Conservation (phyloP, 83 land plant species). For the Picea engelmannii region DNA sequence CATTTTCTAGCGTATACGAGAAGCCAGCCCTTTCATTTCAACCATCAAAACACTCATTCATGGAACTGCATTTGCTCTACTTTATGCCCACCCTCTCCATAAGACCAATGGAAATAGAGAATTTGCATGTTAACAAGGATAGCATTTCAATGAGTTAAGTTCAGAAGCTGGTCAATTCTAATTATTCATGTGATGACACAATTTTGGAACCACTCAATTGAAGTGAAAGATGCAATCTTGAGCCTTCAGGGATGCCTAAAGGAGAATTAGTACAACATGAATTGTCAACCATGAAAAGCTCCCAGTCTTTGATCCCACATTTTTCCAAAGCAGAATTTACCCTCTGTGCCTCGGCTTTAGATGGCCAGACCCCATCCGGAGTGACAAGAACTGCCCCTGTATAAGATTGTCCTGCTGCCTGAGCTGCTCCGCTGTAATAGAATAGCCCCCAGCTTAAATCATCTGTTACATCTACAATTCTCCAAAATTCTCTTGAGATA, state of each 20-base stretch:
- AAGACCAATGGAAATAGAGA: too few relatives aligned
- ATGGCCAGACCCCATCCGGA: conserved; percentile 85
- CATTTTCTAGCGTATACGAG: too few relatives aligned
- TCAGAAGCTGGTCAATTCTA: too few relatives aligned
- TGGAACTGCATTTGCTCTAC: too few relatives aligned
- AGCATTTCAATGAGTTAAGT: too few relatives aligned
- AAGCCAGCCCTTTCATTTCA: too few relatives aligned
- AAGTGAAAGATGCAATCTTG: conserved; percentile 54
- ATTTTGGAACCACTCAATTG: too few relatives aligned
- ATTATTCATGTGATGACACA: too few relatives aligned
- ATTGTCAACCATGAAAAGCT: conserved; percentile 79
- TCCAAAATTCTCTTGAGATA: conserved; percentile 93
- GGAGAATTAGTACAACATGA: conserved; percentile 65
- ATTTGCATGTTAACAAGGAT: too few relatives aligned
- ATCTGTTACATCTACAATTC: conserved; percentile 84
- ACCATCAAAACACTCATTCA: too few relatives aligned
- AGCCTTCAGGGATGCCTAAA: conserved; percentile 85
- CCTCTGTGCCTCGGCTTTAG: conserved; percentile 37
- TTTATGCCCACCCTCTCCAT: too few relatives aligned
- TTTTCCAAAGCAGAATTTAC: conserved; percentile 69
- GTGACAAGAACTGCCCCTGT: conserved; percentile 93
- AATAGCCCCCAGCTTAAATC: conserved; percentile 93
- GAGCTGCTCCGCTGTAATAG: conserved; percentile 91
- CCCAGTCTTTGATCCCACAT: conserved; percentile 94
- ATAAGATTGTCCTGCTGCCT: conserved; percentile 90